Evolutionary conservation across 257 asterid genomes (phyloP), one percentile per base, ranked within the genome.

Genomic region (Przewalskia tangutica): DNA sequence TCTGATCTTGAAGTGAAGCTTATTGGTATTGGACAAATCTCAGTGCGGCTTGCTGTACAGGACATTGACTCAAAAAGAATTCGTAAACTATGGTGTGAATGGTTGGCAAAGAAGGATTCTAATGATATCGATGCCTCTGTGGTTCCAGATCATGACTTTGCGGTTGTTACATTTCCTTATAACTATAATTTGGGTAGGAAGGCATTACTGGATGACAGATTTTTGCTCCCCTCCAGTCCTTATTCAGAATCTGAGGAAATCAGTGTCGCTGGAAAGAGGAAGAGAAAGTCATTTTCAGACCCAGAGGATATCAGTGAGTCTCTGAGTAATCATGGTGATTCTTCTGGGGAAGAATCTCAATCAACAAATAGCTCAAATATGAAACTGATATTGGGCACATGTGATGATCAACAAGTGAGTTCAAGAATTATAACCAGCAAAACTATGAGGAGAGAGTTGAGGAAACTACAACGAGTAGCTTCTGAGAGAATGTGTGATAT

Each of bases 61-160:
- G 92, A 88, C 71, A 91, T 90, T 23, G 76, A n/a, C 83, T 82
- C 88, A 9, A 78, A 66, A 67, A 89, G 80, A 79, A 86, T 95
- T 80, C 89, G 71, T 86, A 92, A 86, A 87, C 91, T 95, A 86
- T 95, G 99, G 99, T 95, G 97, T 59, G 97, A 95, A 82, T 95
- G 99, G 97, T 85, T 95, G 46, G 96, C 91, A 75, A 86, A 83
- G 62, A 85, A 80, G 81, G 86, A 82, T 53, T 48, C 54, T 0
- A 44, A 81, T 16, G 38, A 83, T 79, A 88, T 86, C 55, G 90
- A 85, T 85, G 68, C 55, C 70, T 54, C 62, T 17, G 54, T 16
- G 80, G 86, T 88, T 81, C 86, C 88, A 56, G 97, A 90, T 83
- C 98, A 95, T 76, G 98, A 92, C 48, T 93, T 92, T 88, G 94